Evolutionary conservation across 2,329 filamentous ascomycete genomes (phyloP), one percentile per base, ranked within the genome.

Genomic region (Emergomyces orientalis): DNA sequence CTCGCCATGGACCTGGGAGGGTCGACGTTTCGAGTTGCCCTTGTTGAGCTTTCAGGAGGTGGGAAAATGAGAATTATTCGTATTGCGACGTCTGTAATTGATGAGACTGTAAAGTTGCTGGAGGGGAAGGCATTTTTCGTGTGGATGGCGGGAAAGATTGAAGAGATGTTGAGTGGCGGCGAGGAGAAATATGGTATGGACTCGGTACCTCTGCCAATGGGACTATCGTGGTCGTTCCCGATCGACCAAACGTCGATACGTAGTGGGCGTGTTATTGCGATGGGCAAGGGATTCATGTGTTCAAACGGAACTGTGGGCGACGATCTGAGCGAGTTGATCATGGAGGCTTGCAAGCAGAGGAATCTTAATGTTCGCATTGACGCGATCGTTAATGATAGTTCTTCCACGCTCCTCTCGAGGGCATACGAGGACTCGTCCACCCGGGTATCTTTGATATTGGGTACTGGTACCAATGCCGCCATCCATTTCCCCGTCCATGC

Each of bases 141-240:
- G 70, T 88, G 85, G 85, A 86, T 88, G 81, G 85, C 84, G 6
- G 77, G 77, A 57, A 80, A 81, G 64, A 86, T 88, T 63, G 78
- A 80, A 52, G 77, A 80, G 9, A 82, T 83, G 72, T 73, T 87
- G 57, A 72, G 72, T 70, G 65, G 74, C 64, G 72, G 76, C 69
- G 67, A 73, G 27, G 73, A 77, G 37, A 75, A 78, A 61, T 78
- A 75, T 52, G 73, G 73, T 22, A 71, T 74, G 7, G 72, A 70
- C 54, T 56, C 58, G 17, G 71, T 71, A 3, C 77, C 76, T 13
- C 73, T 87, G 62, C 77, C 80, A 5, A 83, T 87, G 78, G 85
- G 85, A 3, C 68, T 88, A 65, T 83, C 85, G 2, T 88, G 85
- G 85, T 86, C 85, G 2, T 87, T 88, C 71, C 85, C 85, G 0